Evolutionary conservation across 176 grass and related monocot genomes (phyloP).

Genomic region (Stipa capillata): DNA sequence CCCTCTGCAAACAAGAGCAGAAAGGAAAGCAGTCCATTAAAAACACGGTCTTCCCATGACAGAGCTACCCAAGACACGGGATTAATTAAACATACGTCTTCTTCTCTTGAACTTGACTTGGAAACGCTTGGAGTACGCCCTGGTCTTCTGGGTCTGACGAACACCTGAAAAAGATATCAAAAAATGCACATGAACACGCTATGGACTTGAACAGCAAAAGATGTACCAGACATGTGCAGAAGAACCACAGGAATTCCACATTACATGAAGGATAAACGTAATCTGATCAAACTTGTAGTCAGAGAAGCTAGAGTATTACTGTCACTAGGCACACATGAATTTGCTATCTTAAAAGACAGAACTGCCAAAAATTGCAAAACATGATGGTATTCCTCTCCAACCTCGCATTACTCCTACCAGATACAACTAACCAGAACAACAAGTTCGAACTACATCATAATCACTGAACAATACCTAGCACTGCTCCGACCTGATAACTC

Average conservation of each 20-base stretch:
- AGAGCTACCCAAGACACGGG: neutral
- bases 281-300: neutral
- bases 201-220: neutral
- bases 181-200: neutral
- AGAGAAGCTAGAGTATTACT: neutral
- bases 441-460: neutral
- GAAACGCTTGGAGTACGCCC: conserved; percentile 63
- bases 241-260: neutral
- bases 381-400: neutral
- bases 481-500: neutral
- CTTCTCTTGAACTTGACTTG: conserved; percentile 79
- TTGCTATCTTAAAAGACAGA: neutral
- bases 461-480: neutral
- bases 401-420: neutral
- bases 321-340: neutral
- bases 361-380: neutral
- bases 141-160: conserved; percentile 50
- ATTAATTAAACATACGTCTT: conserved; percentile 16
- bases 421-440: neutral
- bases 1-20: conserved; percentile 25
- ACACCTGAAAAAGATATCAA: conserved; percentile 6
- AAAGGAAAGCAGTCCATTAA: neutral
- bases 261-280: neutral
- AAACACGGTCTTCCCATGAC: neutral
- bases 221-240: neutral